Percentiles rank a stretch among this genome's conserved stretches.
Evolutionary conservation across 768 basidiomycete species (phyloP).

Genomic region (Mrakia blollopis): DNA sequence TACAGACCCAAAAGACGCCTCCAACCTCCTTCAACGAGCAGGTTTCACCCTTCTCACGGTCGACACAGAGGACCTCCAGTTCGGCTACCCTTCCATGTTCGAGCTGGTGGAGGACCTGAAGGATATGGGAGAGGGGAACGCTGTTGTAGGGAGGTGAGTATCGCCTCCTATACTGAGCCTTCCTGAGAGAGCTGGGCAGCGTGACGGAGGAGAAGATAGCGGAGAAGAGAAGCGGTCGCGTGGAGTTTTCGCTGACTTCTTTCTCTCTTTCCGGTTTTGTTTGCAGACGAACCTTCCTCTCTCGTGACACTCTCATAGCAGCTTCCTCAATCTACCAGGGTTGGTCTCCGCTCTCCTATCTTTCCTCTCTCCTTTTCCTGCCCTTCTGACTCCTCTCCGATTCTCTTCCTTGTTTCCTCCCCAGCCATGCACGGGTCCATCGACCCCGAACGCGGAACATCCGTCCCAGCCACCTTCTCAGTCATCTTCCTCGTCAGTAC

Average conservation of each 20-base stretch:
- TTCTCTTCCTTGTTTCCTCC: not conserved
- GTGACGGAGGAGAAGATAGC: not conserved
- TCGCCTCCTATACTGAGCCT: not conserved
- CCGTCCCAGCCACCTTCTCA: slow-evolving; percentile 89
- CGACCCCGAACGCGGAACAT: not conserved
- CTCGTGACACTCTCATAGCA: slow-evolving; percentile 80
- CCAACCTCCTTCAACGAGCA: slow-evolving; percentile 83
- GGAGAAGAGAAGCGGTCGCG: not conserved
- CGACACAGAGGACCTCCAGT: slow-evolving; percentile 86
- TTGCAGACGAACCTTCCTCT: slow-evolving; percentile 59
- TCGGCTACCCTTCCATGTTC: slow-evolving; percentile 92
- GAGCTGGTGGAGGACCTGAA: slow-evolving; percentile 89
- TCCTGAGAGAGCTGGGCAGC: not conserved
- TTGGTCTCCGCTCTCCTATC: slow-evolving; percentile 39
- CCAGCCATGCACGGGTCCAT: slow-evolving; percentile 25
- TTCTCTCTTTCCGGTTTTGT: not conserved
- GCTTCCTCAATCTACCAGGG: slow-evolving; percentile 93
- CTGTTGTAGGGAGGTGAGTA: slow-evolving; percentile 71
- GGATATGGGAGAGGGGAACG: slow-evolving; percentile 95
- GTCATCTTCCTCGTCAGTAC: slow-evolving; percentile 79
- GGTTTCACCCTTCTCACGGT: slow-evolving; percentile 92
- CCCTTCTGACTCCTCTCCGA: too few species aligned
- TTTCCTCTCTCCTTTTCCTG: not conserved
- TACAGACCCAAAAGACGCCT: slow-evolving; percentile 83
- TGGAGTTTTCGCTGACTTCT: not conserved